These are phyloP conservation scores for Leccinum subrobustum DNA, from an alignment of 1,284 basidiomycete species.

Conservation along the genomic window DNA sequence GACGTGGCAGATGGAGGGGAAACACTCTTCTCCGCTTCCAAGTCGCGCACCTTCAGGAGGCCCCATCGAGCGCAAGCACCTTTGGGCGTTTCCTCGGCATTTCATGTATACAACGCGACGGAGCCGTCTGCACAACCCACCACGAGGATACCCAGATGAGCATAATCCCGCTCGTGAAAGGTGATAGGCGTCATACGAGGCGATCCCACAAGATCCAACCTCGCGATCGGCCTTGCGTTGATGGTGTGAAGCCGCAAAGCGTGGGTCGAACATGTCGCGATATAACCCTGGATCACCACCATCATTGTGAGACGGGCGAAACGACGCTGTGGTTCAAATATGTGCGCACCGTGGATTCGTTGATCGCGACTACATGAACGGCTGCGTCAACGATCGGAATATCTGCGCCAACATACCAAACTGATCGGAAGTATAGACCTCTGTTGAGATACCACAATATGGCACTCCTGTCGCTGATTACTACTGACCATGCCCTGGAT, in stretches of 20 bases:
- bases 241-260: constrained; percentile 78
- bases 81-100: constrained; percentile 59
- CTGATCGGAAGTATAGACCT: constrained; percentile 72
- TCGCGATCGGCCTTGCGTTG: constrained; percentile 73
- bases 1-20: constrained; percentile 53
- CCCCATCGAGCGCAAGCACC: constrained; percentile 68
- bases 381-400: constrained; percentile 38
- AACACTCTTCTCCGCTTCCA: constrained; percentile 46
- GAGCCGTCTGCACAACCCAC: constrained; percentile 67
- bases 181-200: constrained; percentile 64
- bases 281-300: constrained; percentile 58
- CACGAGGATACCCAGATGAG: constrained; percentile 64
- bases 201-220: constrained; percentile 54
- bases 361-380: constrained; percentile 74
- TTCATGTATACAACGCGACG: constrained; percentile 73
- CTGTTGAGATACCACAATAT: constrained; percentile 92
- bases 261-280: constrained; percentile 74
- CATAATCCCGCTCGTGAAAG: constrained; percentile 82
- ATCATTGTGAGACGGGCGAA: background rate
- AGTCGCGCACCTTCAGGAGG: constrained; percentile 61
- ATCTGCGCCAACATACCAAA: constrained; percentile 58
- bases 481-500: constrained; percentile 81
- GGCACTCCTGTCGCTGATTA: constrained; percentile 83
- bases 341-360: constrained; percentile 72
- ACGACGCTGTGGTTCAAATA: background rate